Evolutionary conservation across 2,329 filamentous ascomycete species (phyloP).

Genomic region (Fusarium robinianum): DNA sequence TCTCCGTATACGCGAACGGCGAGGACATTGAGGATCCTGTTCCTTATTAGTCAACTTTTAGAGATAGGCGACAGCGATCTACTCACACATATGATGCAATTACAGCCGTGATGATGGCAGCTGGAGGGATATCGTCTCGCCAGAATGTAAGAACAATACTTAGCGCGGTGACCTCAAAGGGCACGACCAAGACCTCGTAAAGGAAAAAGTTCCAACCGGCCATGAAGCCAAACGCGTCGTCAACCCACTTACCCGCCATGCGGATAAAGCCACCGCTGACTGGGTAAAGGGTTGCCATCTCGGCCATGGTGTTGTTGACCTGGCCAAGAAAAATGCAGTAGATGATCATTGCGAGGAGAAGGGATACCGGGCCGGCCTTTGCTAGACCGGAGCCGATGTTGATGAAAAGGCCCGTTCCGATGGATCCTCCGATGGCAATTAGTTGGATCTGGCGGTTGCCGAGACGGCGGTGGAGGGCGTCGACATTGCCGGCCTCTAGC

Average conservation of each 20-base stretch:
- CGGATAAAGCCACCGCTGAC: constrained; percentile 52
- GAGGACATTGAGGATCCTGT: constrained; percentile 17
- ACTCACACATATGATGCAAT: constrained; percentile 13
- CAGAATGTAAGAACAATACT: constrained; percentile 44
- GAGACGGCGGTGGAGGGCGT: constrained; percentile 5
- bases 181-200: constrained; percentile 54
- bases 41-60: too few species aligned
- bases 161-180: constrained; percentile 53
- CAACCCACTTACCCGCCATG: constrained; percentile 52
- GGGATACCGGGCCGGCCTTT: constrained; percentile 41
- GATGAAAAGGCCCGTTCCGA: constrained; percentile 43
- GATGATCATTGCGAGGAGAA: constrained; percentile 48
- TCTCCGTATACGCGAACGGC: constrained; percentile 54
- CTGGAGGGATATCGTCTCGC: constrained; percentile 30
- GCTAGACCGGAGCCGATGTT: constrained; percentile 47
- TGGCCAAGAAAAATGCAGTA: constrained; percentile 47
- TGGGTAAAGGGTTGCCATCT: constrained; percentile 52
- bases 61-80: too few species aligned
- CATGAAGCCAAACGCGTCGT: constrained; percentile 53
- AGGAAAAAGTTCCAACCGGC: too few species aligned
- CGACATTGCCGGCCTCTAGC: constrained; percentile 5
- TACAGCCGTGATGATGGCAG: constrained; percentile 16
- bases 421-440: constrained; percentile 56
- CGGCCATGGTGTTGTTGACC: constrained; percentile 53
- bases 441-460: constrained; percentile 48